Evolutionary conservation across 768 basidiomycete genomes (phyloP), one percentile per base, ranked within the genome.

Genomic region (Collybia mongolica): DNA sequence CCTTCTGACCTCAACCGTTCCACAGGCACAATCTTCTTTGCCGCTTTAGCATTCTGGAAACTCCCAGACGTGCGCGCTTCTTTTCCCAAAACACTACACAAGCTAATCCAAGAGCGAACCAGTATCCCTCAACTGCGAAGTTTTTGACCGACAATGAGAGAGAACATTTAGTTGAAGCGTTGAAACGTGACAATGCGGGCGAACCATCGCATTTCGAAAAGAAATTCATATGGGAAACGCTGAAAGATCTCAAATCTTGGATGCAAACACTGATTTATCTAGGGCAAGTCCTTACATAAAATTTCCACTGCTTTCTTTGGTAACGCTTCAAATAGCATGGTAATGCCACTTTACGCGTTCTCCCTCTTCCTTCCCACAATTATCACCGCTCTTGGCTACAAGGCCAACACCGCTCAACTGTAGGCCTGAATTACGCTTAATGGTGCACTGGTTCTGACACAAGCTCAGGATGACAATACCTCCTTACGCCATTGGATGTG

Each of bases 41-140:
- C 76, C 6, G 12, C 66, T 22, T 48, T 65, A 0, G 66, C 77
- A 37, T 82, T 71, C 60, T 83, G 77, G 60, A 71, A 72, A 61
- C 76, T 84, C 67, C 65, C 82, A 51, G 81, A 83, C 60, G 78
- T 78, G 46, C 29, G 75, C 45, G 28, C 14, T 35, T 11, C 14
- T 9, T 11, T 22, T 53, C 26, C 20, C 3, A 29, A 49, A 47
- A 23, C 11, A 14, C 23, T 26, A 8, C 19, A 2, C 32, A 51
- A 52, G 7, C 7, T 32, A 9, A 32, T 32, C 32, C 32, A 32
- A 32, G 11, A 32, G 9, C 5, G 11, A 14, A 32, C 32, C 32
- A 80, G 77, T 83, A 78, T 61, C 81, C 82, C 19, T 75, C 78
- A 54, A 84, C 82, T 2, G 82, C 82, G 11, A 70, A 64, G 20